Evolutionary conservation across 2,329 filamentous ascomycete genomes (phyloP).

Genomic region (Hymenoscyphus fructigenus): DNA sequence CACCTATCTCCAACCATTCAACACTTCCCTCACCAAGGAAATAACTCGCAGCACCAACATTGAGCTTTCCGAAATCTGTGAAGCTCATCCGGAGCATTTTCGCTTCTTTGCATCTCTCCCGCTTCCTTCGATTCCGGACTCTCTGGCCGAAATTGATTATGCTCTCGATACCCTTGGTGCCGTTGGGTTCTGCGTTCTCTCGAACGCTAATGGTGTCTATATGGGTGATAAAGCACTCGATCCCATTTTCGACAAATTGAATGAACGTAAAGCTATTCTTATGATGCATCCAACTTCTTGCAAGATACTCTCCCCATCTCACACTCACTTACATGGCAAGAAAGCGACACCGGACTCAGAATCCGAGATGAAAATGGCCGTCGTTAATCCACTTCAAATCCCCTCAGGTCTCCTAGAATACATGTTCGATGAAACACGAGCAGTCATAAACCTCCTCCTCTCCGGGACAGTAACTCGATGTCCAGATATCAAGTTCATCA

Average conservation of each 20-base stretch:
- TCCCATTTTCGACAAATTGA: conserved; percentile 43
- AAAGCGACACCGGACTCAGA: too few species aligned
- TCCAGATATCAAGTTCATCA: conserved; percentile 17
- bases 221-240: conserved; percentile 42
- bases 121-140: conserved; percentile 34
- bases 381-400: conserved; percentile 20
- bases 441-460: conserved; percentile 15
- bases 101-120: conserved; percentile 45
- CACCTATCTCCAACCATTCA: conserved; percentile 44
- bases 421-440: conserved; percentile 45
- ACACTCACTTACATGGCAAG: not conserved
- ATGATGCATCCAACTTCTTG: conserved; percentile 46
- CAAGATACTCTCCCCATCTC: conserved; percentile 9
- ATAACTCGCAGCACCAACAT: conserved; percentile 39
- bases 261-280: conserved; percentile 40
- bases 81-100: conserved; percentile 36
- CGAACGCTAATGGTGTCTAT: conserved; percentile 43
- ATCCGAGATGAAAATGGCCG: too few species aligned
- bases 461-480: conserved; percentile 11
- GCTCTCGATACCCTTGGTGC: conserved; percentile 40
- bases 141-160: conserved; percentile 40
- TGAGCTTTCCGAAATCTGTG: conserved; percentile 34
- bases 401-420: conserved; percentile 44
- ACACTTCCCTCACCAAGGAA: conserved; percentile 38
- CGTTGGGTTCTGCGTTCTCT: conserved; percentile 45